A percentile compares a stretch with the other conserved stretches of the same genome.
These are phyloP conservation scores for Colletotrichum sp. DNA, from an alignment of 2,329 filamentous ascomycete species.

Conservation along the genomic window DNA sequence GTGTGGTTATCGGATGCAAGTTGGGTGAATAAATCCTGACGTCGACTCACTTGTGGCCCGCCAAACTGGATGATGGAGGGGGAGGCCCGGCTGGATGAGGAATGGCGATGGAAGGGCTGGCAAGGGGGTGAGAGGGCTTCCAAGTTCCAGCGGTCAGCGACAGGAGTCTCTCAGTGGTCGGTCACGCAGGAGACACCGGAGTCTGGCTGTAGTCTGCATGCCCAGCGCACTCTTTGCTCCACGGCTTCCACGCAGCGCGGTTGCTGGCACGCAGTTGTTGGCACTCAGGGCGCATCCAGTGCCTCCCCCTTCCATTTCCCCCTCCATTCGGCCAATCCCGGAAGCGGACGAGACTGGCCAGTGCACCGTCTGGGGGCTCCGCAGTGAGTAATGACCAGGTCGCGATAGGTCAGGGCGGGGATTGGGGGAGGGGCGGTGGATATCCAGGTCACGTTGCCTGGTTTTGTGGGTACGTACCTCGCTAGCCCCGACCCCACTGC, in stretches of 20 bases:
- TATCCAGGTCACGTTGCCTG: background rate
- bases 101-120: background rate
- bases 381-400: slow-evolving; percentile 6
- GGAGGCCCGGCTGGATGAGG: background rate
- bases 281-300: background rate
- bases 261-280: background rate
- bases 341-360: background rate
- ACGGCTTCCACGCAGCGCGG: background rate
- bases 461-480: background rate
- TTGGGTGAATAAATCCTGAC: slow-evolving; percentile 10
- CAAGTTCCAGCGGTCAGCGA: background rate
- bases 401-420: background rate
- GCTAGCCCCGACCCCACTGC: background rate
- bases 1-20: background rate
- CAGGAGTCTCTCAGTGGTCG: background rate
- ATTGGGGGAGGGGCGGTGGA: background rate
- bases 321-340: slow-evolving; percentile 15
- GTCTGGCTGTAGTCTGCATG: background rate
- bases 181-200: background rate
- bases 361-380: background rate
- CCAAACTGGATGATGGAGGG: slow-evolving; percentile 12
- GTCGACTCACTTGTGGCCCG: slow-evolving; percentile 12
- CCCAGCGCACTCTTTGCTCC: background rate
- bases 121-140: background rate
- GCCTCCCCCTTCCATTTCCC: background rate